These are phyloP conservation scores for Penicillium sp. DNA, from an alignment of 2,329 filamentous ascomycete genomes.

Conservation along the genomic window DNA sequence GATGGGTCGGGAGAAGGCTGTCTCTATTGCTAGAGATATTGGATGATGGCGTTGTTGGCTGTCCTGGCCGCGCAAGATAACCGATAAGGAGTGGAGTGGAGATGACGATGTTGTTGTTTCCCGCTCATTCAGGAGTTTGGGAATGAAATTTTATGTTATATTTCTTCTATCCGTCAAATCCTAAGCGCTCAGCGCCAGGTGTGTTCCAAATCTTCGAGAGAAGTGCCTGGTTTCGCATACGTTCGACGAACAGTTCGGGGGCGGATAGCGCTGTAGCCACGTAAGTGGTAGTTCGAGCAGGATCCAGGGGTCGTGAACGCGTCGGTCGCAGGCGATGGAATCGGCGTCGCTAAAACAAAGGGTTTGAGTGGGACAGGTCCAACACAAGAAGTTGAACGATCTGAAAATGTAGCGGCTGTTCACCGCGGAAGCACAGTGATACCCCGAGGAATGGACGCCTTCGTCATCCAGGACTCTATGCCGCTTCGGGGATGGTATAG, in stretches of 20 bases:
- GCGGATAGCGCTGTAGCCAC: slow-evolving; percentile 19
- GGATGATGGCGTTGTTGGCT: slow-evolving; percentile 17
- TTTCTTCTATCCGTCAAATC: background rate
- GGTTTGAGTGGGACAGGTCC: slow-evolving; percentile 8
- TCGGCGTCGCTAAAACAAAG: background rate
- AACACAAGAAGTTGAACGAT: slow-evolving; percentile 1
- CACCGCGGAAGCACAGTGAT: slow-evolving; percentile 15
- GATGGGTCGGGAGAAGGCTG: background rate
- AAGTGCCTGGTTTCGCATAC: slow-evolving; percentile 15
- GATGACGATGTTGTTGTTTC: slow-evolving; percentile 7
- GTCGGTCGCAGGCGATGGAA: background rate
- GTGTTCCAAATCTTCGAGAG: background rate
- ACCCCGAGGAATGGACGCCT: slow-evolving; percentile 25
- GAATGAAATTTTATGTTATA: background rate
- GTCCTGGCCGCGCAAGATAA: slow-evolving; percentile 16
- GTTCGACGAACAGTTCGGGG: slow-evolving; percentile 6
- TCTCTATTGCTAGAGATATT: slow-evolving; percentile 13
- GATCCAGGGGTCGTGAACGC: slow-evolving; percentile 10
- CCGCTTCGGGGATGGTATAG: slow-evolving; percentile 17
- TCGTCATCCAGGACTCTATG: slow-evolving; percentile 24
- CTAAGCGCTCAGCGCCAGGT: background rate
- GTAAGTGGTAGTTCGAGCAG: slow-evolving; percentile 14
- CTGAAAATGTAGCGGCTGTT: background rate
- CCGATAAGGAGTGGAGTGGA: slow-evolving; percentile 15
- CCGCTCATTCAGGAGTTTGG: slow-evolving; percentile 13